These are phyloP conservation scores for Sphagnum magellanicum DNA, from an alignment of 228 moss, liverwort and hornwort genomes.

Conservation along the genomic window DNA sequence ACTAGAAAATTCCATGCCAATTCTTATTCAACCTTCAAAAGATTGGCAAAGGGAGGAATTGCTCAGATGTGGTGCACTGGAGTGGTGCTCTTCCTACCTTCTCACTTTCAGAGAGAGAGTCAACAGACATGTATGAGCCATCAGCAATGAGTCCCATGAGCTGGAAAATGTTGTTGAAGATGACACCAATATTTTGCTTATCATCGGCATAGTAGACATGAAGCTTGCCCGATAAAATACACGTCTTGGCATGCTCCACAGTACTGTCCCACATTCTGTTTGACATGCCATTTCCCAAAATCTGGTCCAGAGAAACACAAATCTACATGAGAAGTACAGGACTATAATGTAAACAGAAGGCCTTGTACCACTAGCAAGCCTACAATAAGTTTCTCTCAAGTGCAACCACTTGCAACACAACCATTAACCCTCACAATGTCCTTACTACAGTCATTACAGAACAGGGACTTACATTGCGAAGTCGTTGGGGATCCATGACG, in stretches of 20 bases:
- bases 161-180: constrained; percentile 97
- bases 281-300: constrained; percentile 96
- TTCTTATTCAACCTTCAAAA: no score
- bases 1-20: no score
- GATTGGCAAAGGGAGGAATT: no score
- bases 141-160: constrained; percentile 96
- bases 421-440: no score
- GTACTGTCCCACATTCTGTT: constrained; percentile 99
- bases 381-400: not conserved
- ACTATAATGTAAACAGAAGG: no score
- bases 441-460: not conserved
- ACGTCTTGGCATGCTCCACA: constrained; percentile 93
- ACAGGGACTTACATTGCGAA: constrained; percentile 55
- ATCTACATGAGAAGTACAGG: not conserved
- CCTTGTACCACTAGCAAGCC: not conserved
- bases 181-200: constrained; percentile 96
- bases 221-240: constrained; percentile 84
- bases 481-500: constrained; percentile 91
- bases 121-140: constrained; percentile 92
- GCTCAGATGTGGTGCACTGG: no score
- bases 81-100: constrained; percentile 32
- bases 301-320: constrained; percentile 15
- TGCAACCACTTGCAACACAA: no score
- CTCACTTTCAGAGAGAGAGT: constrained; percentile 91
- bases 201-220: constrained; percentile 98